Conservation (phyloP, 305 asterid species). For the Solanum chacoense region DNA sequence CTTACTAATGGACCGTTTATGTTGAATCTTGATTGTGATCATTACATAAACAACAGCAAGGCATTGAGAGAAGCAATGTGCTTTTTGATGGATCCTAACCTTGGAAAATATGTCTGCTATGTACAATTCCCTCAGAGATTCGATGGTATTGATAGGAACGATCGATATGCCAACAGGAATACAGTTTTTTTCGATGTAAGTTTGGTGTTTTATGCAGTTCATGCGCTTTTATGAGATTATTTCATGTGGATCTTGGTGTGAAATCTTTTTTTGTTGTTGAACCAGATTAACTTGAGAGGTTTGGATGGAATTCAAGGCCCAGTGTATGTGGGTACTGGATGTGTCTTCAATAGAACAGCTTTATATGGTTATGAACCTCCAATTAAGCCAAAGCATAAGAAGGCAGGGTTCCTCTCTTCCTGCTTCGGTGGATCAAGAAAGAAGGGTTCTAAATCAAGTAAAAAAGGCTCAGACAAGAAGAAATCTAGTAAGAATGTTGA, state of each 20-base stretch:
- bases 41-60: slow-evolving; percentile 94
- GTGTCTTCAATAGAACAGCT: slow-evolving; percentile 97
- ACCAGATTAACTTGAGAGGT: slow-evolving; percentile 95
- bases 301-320: slow-evolving; percentile 99
- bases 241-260: neutral
- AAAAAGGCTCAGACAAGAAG: slow-evolving; percentile 86
- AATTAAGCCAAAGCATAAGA: slow-evolving; percentile 72
- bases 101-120: slow-evolving; percentile 91
- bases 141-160: slow-evolving; percentile 86
- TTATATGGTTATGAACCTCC: slow-evolving; percentile 96
- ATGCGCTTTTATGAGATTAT: neutral
- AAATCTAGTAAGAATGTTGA: slow-evolving; percentile 80
- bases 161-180: slow-evolving; percentile 93
- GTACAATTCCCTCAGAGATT: slow-evolving; percentile 97
- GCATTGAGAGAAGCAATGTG: slow-evolving; percentile 97
- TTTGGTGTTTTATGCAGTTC: neutral
- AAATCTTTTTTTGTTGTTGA: neutral
- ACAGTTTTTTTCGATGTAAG: slow-evolving; percentile 97
- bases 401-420: slow-evolving; percentile 49
- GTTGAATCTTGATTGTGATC: slow-evolving; percentile 98
- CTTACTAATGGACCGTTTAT: slow-evolving; percentile 96
- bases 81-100: slow-evolving; percentile 93
- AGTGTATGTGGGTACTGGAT: slow-evolving; percentile 96
- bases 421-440: slow-evolving; percentile 71
- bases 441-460: slow-evolving; percentile 65